These are phyloP conservation scores for Apiosordaria backusii DNA, from an alignment of 495 filamentous ascomycete genomes.

Conservation along the genomic window DNA sequence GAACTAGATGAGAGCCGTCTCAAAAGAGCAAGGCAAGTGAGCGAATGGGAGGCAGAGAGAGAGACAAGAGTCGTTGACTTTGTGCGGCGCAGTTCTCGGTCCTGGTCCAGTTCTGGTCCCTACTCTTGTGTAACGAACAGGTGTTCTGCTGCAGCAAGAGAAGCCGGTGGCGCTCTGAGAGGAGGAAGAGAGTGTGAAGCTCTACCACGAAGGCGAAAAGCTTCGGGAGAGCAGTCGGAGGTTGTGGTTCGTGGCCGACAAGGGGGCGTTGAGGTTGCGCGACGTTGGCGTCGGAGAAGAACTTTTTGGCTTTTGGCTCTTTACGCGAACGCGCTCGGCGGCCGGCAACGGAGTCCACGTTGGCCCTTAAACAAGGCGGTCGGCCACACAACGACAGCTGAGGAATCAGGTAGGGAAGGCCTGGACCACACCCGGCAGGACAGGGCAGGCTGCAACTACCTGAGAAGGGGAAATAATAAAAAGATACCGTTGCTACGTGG, in stretches of 20 bases:
- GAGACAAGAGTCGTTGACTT: conserved; percentile 13
- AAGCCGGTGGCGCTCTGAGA: neutral
- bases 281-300: conserved; percentile 16
- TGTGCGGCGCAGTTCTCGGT: conserved; percentile 9
- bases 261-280: conserved; percentile 14
- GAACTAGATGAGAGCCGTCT: neutral
- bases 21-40: neutral
- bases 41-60: neutral
- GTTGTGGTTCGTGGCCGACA: conserved; percentile 12
- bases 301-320: conserved; percentile 24
- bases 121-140: conserved; percentile 11
- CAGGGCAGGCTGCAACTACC: conserved; percentile 6
- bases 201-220: neutral
- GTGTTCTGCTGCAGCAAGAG: neutral
- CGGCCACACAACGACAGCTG: neutral
- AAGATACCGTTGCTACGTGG: conserved; percentile 3
- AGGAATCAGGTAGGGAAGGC: neutral
- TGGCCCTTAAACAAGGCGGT: neutral
- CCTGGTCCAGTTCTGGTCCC: neutral
- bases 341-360: conserved; percentile 9
- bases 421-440: conserved; percentile 1
- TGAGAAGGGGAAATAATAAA: neutral
- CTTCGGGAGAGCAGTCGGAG: conserved; percentile 5
- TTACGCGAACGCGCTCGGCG: conserved; percentile 17
- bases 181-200: conserved; percentile 7